Percentiles rank a stretch among this genome's conserved stretches.
Conservation (phyloP, 169 alveolate genomes). For the Plasmodium relictum region DNA sequence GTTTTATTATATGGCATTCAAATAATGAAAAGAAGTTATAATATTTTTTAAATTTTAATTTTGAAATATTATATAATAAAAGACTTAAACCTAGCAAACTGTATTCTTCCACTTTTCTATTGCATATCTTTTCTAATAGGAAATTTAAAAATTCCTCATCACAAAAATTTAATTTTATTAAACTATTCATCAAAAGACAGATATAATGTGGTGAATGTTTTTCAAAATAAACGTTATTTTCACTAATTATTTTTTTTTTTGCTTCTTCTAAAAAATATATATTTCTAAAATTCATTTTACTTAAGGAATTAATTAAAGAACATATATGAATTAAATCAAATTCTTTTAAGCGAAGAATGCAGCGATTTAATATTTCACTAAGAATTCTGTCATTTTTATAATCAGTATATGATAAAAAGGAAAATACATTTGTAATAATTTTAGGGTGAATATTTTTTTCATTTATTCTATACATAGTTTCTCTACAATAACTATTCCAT, state of each 20-base stretch:
- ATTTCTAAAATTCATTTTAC: slow-evolving; percentile 31
- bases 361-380: slow-evolving; percentile 49
- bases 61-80: slow-evolving; percentile 27
- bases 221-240: slow-evolving; percentile 24
- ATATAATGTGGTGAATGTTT: slow-evolving; percentile 41
- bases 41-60: not conserved
- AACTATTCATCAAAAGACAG: slow-evolving; percentile 27
- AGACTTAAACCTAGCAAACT: slow-evolving; percentile 43
- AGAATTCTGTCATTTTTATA: slow-evolving; percentile 46
- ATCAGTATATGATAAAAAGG: slow-evolving; percentile 40
- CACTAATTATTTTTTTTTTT: slow-evolving; percentile 19
- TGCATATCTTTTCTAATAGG: slow-evolving; percentile 4
- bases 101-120: slow-evolving; percentile 21
- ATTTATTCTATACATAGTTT: slow-evolving; percentile 29
- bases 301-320: slow-evolving; percentile 22
- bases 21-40: slow-evolving; percentile 12
- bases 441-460: slow-evolving; percentile 27
- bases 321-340: slow-evolving; percentile 51
- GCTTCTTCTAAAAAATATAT: slow-evolving; percentile 38
- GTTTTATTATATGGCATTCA: slow-evolving; percentile 22
- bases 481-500: slow-evolving; percentile 51
- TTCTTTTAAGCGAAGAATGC: slow-evolving; percentile 43
- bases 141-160: not conserved
- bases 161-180: not conserved
- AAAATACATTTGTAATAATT: slow-evolving; percentile 34